Percentiles rank a stretch among this genome's conserved stretches.
These are phyloP conservation scores for Gnaphalium uliginosum DNA, from an alignment of 129 eudicot species.

Conservation along the genomic window DNA sequence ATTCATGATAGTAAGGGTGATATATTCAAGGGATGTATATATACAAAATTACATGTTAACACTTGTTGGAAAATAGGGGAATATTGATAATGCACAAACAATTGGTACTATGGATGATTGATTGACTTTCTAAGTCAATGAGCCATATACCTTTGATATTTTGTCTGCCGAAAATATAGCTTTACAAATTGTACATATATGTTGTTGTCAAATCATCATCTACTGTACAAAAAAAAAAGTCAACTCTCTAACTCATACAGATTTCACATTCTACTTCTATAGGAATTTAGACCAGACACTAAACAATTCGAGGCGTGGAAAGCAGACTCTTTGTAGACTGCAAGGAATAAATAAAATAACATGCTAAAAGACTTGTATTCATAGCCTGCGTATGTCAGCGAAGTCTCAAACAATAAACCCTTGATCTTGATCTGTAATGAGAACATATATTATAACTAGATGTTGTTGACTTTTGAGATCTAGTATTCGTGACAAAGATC, in stretches of 20 bases:
- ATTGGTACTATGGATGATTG: too few species aligned
- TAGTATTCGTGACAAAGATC: not conserved
- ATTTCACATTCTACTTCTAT: slow-evolving; percentile 9
- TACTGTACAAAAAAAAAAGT: slow-evolving; percentile 11
- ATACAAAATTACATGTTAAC: too few species aligned
- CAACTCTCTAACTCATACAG: not conserved
- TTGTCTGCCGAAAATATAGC: not conserved
- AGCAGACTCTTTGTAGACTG: not conserved
- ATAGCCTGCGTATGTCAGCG: not conserved
- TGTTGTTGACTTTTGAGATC: not conserved
- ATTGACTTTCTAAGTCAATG: too few species aligned
- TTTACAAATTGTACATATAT: not conserved
- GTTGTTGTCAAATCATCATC: not conserved
- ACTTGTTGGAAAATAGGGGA: too few species aligned
- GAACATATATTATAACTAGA: too few species aligned
- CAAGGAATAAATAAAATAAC: not conserved
- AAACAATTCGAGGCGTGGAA: not conserved
- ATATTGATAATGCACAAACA: too few species aligned
- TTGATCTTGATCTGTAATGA: not conserved
- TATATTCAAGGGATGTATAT: too few species aligned
- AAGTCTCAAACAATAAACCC: not conserved
- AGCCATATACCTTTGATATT: not conserved
- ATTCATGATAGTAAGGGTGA: too few species aligned
- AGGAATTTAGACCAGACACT: not conserved
- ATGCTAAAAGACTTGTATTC: not conserved